Evolutionary conservation across 306 rosid genomes (phyloP).

Genomic region (Carpinus fangiana): DNA sequence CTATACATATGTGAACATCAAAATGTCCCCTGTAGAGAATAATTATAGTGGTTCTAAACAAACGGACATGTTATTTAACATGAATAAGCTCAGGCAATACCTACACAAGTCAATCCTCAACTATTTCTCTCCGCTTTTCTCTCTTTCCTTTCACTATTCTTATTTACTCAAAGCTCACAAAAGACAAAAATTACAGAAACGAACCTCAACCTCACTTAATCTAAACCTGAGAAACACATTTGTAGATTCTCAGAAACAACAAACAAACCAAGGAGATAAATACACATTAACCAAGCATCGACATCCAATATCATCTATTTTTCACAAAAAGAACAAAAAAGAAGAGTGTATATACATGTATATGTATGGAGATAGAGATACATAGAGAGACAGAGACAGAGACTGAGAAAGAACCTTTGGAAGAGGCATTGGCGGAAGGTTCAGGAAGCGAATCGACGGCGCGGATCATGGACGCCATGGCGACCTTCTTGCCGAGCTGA

Average conservation of each 20-base stretch:
- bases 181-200: neutral
- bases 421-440: slow-evolving; percentile 57
- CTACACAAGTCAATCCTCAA: neutral
- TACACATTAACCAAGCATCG: neutral
- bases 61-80: neutral
- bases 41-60: neutral
- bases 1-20: no score
- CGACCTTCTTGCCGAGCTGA: slow-evolving; percentile 49
- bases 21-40: neutral
- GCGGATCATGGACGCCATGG: slow-evolving; percentile 53
- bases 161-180: neutral
- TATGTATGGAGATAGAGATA: neutral
- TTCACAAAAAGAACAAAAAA: neutral
- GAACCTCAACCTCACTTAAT: neutral
- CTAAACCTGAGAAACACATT: neutral
- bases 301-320: neutral
- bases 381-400: neutral
- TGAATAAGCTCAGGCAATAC: neutral
- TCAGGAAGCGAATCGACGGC: slow-evolving; percentile 46
- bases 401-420: slow-evolving; percentile 47
- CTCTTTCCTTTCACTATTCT: neutral
- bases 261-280: neutral
- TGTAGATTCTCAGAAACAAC: neutral
- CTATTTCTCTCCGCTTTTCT: neutral
- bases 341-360: no score